phyloP scores from a whole-genome alignment of 306 rosid species.

The Potentilla sterilis region DNA sequence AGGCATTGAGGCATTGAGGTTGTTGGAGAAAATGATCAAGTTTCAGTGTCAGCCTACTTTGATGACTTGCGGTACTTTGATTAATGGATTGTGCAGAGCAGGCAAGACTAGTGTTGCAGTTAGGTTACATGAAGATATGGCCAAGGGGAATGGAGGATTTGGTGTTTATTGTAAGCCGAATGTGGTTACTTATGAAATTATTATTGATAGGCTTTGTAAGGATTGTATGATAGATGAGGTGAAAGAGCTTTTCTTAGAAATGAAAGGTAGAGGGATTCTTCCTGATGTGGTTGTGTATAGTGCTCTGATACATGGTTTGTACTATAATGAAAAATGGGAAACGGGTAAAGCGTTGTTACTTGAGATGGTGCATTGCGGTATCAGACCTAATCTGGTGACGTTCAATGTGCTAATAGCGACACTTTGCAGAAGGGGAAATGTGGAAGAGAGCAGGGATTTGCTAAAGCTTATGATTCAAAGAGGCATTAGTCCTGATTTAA shows the following conservation, averaged over 20 bases:
- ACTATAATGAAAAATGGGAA: slow-evolving; percentile 35
- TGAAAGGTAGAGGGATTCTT: slow-evolving; percentile 33
- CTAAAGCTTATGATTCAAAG: slow-evolving; percentile 36
- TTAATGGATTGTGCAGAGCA: slow-evolving; percentile 44
- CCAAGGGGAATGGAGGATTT: slow-evolving; percentile 19
- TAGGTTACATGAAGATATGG: slow-evolving; percentile 41
- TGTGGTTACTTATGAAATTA: slow-evolving; percentile 25
- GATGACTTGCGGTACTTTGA: slow-evolving; percentile 34
- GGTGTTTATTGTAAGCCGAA: slow-evolving; percentile 32
- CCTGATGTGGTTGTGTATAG: slow-evolving; percentile 40
- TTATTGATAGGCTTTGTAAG: slow-evolving; percentile 52
- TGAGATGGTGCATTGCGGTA: slow-evolving; percentile 53
- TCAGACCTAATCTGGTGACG: slow-evolving; percentile 40
- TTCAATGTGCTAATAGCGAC: slow-evolving; percentile 34
- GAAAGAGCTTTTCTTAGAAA: slow-evolving; percentile 38
- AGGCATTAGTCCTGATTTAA: slow-evolving; percentile 24
- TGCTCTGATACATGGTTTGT: slow-evolving; percentile 44
- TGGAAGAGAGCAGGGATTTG: slow-evolving; percentile 34
- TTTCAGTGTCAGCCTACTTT: slow-evolving; percentile 35
- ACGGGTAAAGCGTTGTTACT: slow-evolving; percentile 34
- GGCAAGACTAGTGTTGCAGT: slow-evolving; percentile 32
- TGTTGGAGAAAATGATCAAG: slow-evolving; percentile 34
- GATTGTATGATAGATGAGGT: slow-evolving; percentile 42
- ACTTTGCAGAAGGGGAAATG: slow-evolving; percentile 38
- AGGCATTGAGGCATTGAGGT: slow-evolving; percentile 34